phyloP scores from a whole-genome alignment of 306 rosid genomes.

The Cyclanthera cordifolia region DNA sequence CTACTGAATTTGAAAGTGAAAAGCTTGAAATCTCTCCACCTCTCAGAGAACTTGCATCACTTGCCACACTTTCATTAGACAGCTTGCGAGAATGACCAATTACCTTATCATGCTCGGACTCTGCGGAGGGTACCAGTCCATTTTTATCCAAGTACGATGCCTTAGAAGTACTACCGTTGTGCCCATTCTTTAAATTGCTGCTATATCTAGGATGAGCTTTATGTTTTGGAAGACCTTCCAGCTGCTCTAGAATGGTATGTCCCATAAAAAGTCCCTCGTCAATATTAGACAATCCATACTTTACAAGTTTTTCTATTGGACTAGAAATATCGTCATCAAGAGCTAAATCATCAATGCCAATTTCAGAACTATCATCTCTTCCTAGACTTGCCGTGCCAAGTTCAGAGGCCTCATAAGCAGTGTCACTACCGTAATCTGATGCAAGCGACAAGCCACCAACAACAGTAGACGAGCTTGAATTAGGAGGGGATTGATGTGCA shows the following conservation, averaged over 20 bases:
- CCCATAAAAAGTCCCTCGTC: slow-evolving; percentile 98
- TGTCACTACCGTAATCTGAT: slow-evolving; percentile 88
- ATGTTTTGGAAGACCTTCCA: slow-evolving; percentile 88
- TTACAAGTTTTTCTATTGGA: slow-evolving; percentile 81
- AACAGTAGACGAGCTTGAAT: slow-evolving; percentile 46
- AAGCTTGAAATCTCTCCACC: slow-evolving; percentile 67
- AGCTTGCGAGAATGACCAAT: slow-evolving; percentile 53
- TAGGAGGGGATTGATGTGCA: slow-evolving; percentile 41
- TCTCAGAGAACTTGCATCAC: slow-evolving; percentile 77
- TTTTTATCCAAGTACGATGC: slow-evolving; percentile 49
- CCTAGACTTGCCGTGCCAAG: slow-evolving; percentile 67
- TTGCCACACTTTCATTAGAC: slow-evolving; percentile 65
- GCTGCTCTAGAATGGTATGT: slow-evolving; percentile 86
- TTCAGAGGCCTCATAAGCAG: slow-evolving; percentile 47
- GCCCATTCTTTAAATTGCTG: slow-evolving; percentile 27
- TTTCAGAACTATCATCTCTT: slow-evolving; percentile 70
- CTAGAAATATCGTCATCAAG: slow-evolving; percentile 73
- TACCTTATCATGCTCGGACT: slow-evolving; percentile 49
- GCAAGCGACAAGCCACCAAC: slow-evolving; percentile 72
- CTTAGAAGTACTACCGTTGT: slow-evolving; percentile 60
- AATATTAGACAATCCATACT: slow-evolving; percentile 79
- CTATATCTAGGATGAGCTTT: slow-evolving; percentile 55
- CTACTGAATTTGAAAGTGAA: slow-evolving; percentile 59
- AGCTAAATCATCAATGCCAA: slow-evolving; percentile 65
- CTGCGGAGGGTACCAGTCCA: slow-evolving; percentile 61